phyloP scores from a whole-genome alignment of 2,329 filamentous ascomycete species.

The Trichophyton schoenleinii region DNA sequence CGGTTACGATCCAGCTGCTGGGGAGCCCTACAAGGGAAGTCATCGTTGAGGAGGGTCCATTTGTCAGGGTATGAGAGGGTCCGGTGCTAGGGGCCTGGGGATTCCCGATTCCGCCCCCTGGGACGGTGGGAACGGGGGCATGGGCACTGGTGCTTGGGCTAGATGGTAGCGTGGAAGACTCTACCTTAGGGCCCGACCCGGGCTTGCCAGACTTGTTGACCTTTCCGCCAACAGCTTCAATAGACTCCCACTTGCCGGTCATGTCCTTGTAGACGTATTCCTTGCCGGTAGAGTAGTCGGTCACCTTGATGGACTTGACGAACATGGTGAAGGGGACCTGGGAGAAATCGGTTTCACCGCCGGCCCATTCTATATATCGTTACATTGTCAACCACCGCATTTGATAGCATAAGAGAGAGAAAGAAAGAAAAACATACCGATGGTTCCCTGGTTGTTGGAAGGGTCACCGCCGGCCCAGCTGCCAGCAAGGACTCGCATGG shows the following conservation, averaged over 20 bases:
- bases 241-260: slow-evolving; percentile 68
- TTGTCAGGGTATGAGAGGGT: background rate
- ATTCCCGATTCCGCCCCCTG: slow-evolving; percentile 1
- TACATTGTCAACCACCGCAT: background rate
- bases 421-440: slow-evolving; percentile 35
- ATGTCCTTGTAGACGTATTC: slow-evolving; percentile 71
- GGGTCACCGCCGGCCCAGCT: slow-evolving; percentile 85
- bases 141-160: slow-evolving; percentile 43
- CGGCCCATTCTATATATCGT: slow-evolving; percentile 54
- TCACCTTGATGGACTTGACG: slow-evolving; percentile 61
- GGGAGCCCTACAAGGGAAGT: slow-evolving; percentile 48
- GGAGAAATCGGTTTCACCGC: slow-evolving; percentile 71
- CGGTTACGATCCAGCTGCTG: slow-evolving; percentile 66
- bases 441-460: slow-evolving; percentile 65
- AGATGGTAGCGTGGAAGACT: slow-evolving; percentile 41
- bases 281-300: slow-evolving; percentile 86
- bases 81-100: slow-evolving; percentile 1
- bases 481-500: slow-evolving; percentile 88
- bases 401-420: background rate
- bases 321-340: slow-evolving; percentile 77
- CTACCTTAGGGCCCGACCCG: slow-evolving; percentile 32
- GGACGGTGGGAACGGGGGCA: background rate
- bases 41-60: slow-evolving; percentile 32
- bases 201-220: slow-evolving; percentile 55
- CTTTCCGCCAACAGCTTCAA: slow-evolving; percentile 63